These are phyloP conservation scores for Rhizoclosmatium sp. DNA, from an alignment of 192 early-diverging fungal genomes.

Conservation along the genomic window DNA sequence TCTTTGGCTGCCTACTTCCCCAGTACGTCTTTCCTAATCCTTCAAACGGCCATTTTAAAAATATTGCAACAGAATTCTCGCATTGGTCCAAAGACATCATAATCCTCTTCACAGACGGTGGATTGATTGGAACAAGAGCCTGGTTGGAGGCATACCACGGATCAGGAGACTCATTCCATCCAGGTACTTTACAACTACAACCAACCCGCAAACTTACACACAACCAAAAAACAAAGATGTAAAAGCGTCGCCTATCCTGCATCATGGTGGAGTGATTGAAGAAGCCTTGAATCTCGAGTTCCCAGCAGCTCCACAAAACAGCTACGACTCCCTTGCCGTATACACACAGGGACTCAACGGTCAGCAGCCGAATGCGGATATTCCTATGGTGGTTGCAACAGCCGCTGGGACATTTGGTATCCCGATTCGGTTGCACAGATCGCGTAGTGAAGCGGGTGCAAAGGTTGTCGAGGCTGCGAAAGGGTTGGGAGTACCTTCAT, in stretches of 20 bases:
- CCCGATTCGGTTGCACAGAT: constrained; percentile 63
- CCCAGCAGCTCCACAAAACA: constrained; percentile 64
- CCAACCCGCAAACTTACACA: background rate
- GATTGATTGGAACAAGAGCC: constrained; percentile 76
- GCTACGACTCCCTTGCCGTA: constrained; percentile 69
- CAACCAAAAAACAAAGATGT: background rate
- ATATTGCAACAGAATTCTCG: constrained; percentile 50
- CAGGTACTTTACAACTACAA: constrained; percentile 25
- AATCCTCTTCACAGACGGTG: constrained; percentile 83
- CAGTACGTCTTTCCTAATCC: constrained; percentile 33
- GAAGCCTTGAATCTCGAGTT: constrained; percentile 90
- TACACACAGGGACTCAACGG: constrained; percentile 80
- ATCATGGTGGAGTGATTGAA: constrained; percentile 76
- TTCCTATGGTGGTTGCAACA: constrained; percentile 77
- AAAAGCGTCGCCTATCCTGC: constrained; percentile 20
- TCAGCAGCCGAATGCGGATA: constrained; percentile 90
- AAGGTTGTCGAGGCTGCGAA: background rate
- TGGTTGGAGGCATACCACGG: constrained; percentile 95
- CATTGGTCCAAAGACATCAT: constrained; percentile 96
- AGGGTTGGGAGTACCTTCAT: constrained; percentile 38
- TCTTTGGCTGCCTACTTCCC: constrained; percentile 53
- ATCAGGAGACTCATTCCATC: constrained; percentile 27
- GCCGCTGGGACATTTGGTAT: constrained; percentile 64
- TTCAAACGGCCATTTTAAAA: background rate
- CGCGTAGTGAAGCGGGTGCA: constrained; percentile 7